phyloP scores from a whole-genome alignment of 1,139 yeast species.

The Candida neerlandica region DNA sequence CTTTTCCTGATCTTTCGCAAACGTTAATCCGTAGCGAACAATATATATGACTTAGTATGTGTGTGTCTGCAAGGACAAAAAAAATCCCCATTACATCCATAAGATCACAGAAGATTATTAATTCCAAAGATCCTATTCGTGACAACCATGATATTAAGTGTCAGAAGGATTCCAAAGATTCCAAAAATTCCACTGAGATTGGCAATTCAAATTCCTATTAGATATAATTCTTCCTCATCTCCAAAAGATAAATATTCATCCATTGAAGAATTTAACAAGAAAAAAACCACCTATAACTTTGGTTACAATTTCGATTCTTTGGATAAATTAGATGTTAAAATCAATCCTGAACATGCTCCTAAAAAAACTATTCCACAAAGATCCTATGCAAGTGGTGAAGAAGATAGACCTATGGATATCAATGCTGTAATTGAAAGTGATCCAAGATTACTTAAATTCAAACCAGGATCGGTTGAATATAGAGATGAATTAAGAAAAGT shows the following conservation, averaged over 20 bases:
- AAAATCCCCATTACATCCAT: not conserved
- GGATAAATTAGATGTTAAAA: conserved; percentile 23
- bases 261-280: conserved; percentile 44
- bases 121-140: not conserved
- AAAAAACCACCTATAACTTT: conserved; percentile 37
- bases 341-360: conserved; percentile 12
- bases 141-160: conserved; percentile 5
- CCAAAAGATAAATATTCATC: conserved; percentile 17
- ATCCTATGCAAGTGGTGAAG: conserved; percentile 13
- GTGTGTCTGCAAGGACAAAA: not conserved
- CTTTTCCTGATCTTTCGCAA: not conserved
- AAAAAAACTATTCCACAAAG: conserved; percentile 12
- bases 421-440: conserved; percentile 32
- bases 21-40: not conserved
- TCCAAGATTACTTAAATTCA: conserved; percentile 34
- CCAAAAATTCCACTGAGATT: conserved; percentile 1
- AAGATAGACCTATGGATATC: conserved; percentile 23
- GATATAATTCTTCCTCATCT: conserved; percentile 3
- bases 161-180: not conserved
- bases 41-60: not conserved
- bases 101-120: not conserved
- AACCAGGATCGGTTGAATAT: conserved; percentile 41
- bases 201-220: not conserved
- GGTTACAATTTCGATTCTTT: conserved; percentile 34
- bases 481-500: conserved; percentile 34